These are phyloP conservation scores for Leucosporidium scottii DNA, from an alignment of 768 basidiomycete genomes.

Conservation along the genomic window DNA sequence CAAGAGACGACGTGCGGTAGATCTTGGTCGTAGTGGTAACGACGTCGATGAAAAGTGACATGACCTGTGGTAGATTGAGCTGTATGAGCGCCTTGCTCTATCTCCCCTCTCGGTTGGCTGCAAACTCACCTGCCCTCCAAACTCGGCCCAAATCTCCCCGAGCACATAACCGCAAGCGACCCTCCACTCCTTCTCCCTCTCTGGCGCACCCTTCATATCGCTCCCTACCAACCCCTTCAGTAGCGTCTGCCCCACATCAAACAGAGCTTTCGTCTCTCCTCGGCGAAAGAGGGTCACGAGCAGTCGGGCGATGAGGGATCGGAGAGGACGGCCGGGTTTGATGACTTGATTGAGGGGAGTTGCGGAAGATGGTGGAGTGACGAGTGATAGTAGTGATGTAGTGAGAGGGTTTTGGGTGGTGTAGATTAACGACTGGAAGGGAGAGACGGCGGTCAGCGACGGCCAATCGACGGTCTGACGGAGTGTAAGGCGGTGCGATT, in stretches of 20 bases:
- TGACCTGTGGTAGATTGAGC: constrained; percentile 54
- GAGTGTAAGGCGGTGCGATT: no score
- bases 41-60: constrained; percentile 92
- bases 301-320: constrained; percentile 71
- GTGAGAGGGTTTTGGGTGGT: constrained; percentile 58
- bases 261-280: constrained; percentile 75
- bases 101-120: neutral
- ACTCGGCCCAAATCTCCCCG: constrained; percentile 77
- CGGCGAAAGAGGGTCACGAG: constrained; percentile 64
- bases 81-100: neutral
- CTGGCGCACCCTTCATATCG: constrained; percentile 55
- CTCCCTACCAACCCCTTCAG: constrained; percentile 56
- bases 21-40: constrained; percentile 59
- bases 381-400: constrained; percentile 58
- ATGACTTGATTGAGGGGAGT: constrained; percentile 51
- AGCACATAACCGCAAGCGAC: constrained; percentile 48
- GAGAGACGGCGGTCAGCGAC: neutral
- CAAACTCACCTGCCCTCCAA: constrained; percentile 70
- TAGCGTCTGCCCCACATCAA: constrained; percentile 74
- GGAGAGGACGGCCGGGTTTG: constrained; percentile 76
- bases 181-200: constrained; percentile 56
- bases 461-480: no score
- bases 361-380: constrained; percentile 51
- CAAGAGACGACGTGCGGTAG: constrained; percentile 60
- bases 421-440: constrained; percentile 59